These are phyloP conservation scores for Trypanosoma vivax DNA, from an alignment of 208 protist species.

Conservation along the genomic window DNA sequence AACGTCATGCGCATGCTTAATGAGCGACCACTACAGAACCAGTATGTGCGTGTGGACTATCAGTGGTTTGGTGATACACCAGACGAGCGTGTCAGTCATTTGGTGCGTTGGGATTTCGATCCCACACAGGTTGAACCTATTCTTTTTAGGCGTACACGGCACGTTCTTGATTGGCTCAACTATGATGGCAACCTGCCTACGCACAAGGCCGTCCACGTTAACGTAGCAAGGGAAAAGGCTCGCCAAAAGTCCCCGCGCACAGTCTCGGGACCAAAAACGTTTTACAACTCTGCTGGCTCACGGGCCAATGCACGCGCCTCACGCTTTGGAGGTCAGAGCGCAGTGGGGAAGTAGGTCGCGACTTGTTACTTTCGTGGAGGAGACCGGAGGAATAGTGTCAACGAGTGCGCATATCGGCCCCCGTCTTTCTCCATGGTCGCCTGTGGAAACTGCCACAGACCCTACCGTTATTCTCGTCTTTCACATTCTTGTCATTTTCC, in stretches of 20 bases:
- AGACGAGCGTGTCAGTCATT: slow-evolving; percentile 77
- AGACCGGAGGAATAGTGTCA: not conserved
- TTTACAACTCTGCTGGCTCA: slow-evolving; percentile 81
- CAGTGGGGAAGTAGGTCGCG: slow-evolving; percentile 17
- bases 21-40: slow-evolving; percentile 82
- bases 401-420: too few relatives aligned
- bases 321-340: slow-evolving; percentile 44
- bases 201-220: slow-evolving; percentile 65
- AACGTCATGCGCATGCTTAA: slow-evolving; percentile 61
- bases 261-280: slow-evolving; percentile 42
- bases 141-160: slow-evolving; percentile 52
- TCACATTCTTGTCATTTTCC: too few relatives aligned
- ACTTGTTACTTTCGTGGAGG: too few relatives aligned
- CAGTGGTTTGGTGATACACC: slow-evolving; percentile 90
- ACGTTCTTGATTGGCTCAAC: slow-evolving; percentile 81
- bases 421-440: too few relatives aligned
- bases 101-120: slow-evolving; percentile 84
- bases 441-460: too few relatives aligned
- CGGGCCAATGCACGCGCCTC: slow-evolving; percentile 69
- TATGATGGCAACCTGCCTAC: slow-evolving; percentile 82
- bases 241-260: slow-evolving; percentile 58
- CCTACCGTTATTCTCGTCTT: too few relatives aligned
- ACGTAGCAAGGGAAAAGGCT: slow-evolving; percentile 57
- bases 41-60: slow-evolving; percentile 86
- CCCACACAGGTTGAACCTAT: slow-evolving; percentile 39